Percentiles rank a stretch among this genome's conserved stretches.
Conservation (phyloP, 495 filamentous ascomycete species). For the Halenospora varia region DNA sequence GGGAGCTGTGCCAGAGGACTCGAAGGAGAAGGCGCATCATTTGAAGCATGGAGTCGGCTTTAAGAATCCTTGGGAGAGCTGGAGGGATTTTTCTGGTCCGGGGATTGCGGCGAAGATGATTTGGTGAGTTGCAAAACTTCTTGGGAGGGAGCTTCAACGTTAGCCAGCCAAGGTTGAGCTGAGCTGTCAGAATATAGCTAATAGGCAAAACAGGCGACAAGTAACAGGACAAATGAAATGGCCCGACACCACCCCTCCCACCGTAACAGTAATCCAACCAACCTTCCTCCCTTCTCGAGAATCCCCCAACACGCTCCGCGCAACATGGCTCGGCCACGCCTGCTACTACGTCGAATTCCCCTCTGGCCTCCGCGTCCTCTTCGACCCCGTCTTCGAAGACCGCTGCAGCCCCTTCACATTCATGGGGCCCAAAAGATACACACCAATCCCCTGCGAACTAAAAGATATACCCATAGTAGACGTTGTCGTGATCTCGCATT, state of each 20-base stretch:
- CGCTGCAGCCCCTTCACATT: slow-evolving; percentile 75
- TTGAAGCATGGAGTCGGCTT: slow-evolving; percentile 21
- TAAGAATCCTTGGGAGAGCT: slow-evolving; percentile 33
- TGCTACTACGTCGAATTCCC: slow-evolving; percentile 95
- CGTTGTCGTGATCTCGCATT: slow-evolving; percentile 86
- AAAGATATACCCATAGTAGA: slow-evolving; percentile 81
- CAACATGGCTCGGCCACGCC: slow-evolving; percentile 96
- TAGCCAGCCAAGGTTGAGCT: background rate
- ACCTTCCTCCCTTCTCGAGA: slow-evolving; percentile 59
- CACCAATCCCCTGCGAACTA: slow-evolving; percentile 71
- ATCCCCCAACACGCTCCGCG: slow-evolving; percentile 59
- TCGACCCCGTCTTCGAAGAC: slow-evolving; percentile 92
- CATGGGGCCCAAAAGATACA: slow-evolving; percentile 77
- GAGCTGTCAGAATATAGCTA: background rate
- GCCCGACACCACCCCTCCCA: slow-evolving; percentile 62
- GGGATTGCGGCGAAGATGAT: slow-evolving; percentile 8
- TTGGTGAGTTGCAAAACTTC: slow-evolving; percentile 1
- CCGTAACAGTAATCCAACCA: slow-evolving; percentile 64
- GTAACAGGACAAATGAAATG: slow-evolving; percentile 53
- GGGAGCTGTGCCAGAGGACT: slow-evolving; percentile 24
- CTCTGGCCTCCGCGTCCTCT: slow-evolving; percentile 79
- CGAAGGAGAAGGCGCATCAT: slow-evolving; percentile 21
- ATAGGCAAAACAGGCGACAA: slow-evolving; percentile 40
- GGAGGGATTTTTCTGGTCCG: slow-evolving; percentile 25
- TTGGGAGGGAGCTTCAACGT: too few species aligned